Percentiles rank a stretch among this genome's conserved stretches.
Conservation (phyloP, 2,329 filamentous ascomycete genomes). For the Thelonectria olida region DNA sequence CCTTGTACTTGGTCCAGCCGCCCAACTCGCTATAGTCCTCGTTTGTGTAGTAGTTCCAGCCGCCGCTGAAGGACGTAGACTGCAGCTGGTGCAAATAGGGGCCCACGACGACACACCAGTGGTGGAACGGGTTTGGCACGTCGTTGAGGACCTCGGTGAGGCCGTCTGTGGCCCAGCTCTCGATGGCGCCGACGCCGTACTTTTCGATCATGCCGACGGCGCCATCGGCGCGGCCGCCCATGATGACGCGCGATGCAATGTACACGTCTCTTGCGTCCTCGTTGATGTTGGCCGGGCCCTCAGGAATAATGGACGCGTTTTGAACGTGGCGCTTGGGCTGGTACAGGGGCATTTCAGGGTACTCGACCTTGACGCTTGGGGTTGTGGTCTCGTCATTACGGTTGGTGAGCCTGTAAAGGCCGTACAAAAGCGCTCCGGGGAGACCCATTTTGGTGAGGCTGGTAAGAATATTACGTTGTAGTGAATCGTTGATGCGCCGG, state of each 20-base stretch:
- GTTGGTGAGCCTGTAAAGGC: conserved; percentile 10
- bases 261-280: background rate
- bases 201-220: conserved; percentile 5
- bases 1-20: conserved; percentile 10
- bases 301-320: background rate
- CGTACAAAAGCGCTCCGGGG: background rate
- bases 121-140: background rate
- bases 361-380: background rate
- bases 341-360: background rate
- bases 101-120: conserved; percentile 11
- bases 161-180: background rate
- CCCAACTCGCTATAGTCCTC: background rate
- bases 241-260: conserved; percentile 1
- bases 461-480: background rate
- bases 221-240: background rate
- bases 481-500: background rate
- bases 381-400: conserved; percentile 3
- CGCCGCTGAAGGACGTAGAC: background rate
- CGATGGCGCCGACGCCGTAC: background rate
- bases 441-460: background rate
- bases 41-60: conserved; percentile 11
- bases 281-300: background rate
- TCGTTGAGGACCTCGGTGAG: background rate
- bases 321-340: background rate
- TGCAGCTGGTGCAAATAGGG: conserved; percentile 8